phyloP scores from a whole-genome alignment of 2,329 filamentous ascomycete species.

The Aphanoascus verrucosus region DNA sequence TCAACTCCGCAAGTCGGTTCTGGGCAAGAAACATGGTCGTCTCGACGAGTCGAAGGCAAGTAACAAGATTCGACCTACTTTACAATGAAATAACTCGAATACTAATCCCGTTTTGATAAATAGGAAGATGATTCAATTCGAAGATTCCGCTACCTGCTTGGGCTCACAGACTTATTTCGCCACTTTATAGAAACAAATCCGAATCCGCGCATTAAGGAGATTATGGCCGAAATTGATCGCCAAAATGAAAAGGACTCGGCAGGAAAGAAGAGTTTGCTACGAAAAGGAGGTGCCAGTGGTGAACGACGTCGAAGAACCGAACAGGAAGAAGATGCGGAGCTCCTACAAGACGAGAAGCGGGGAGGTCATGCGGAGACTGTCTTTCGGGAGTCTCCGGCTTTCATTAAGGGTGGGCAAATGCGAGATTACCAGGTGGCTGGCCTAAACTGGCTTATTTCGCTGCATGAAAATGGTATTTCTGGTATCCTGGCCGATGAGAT shows the following conservation, averaged over 20 bases:
- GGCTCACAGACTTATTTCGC: constrained; percentile 90
- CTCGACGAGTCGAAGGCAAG: constrained; percentile 80
- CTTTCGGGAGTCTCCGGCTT: constrained; percentile 89
- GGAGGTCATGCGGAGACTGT: constrained; percentile 78
- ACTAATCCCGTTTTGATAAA: constrained; percentile 15
- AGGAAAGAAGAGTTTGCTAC: constrained; percentile 60
- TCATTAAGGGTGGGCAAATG: constrained; percentile 74
- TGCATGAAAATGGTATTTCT: constrained; percentile 97
- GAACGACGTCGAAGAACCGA: constrained; percentile 80
- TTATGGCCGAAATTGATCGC: constrained; percentile 87
- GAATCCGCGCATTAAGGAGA: constrained; percentile 85
- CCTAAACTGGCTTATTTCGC: constrained; percentile 92
- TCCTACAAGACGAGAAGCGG: constrained; percentile 72
- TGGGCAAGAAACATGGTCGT: constrained; percentile 88
- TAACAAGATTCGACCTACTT: neutral
- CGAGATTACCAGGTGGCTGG: constrained; percentile 93
- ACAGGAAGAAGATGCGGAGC: constrained; percentile 92
- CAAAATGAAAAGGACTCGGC: constrained; percentile 69
- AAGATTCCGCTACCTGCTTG: constrained; percentile 86
- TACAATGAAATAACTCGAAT: neutral
- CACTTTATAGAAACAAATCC: constrained; percentile 98
- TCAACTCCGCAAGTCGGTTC: constrained; percentile 79
- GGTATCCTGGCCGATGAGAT: constrained; percentile 97
- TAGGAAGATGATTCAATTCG: constrained; percentile 92
- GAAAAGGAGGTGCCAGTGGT: constrained; percentile 72